A percentile compares a stretch with the other conserved stretches of the same genome.
phyloP scores from a whole-genome alignment of 148 eudicot species.

The Amaranthus hypochondriacus region DNA sequence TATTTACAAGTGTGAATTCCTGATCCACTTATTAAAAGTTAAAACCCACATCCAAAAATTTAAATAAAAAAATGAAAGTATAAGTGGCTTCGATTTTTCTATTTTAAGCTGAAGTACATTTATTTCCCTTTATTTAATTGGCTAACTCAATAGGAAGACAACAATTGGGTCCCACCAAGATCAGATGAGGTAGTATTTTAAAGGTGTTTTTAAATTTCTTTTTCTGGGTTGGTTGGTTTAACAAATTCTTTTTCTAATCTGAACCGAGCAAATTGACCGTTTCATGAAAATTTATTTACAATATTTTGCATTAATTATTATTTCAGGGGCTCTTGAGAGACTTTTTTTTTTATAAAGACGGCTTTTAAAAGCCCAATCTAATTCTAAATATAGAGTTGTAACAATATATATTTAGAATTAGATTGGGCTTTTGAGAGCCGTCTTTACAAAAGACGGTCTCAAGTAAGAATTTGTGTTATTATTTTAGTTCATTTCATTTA shows the following conservation, averaged over 20 bases:
- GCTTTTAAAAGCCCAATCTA: no score
- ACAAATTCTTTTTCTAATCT: constrained; percentile 1
- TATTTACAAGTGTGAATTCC: not conserved
- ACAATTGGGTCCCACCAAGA: constrained; percentile 12
- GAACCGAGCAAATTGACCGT: constrained; percentile 9
- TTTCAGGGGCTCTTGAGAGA: no score
- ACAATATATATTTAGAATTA: no score
- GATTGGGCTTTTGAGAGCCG: no score
- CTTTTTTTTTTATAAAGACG: no score
- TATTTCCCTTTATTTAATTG: not conserved
- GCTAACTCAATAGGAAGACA: constrained; percentile 10
- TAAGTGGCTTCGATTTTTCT: constrained; percentile 16
- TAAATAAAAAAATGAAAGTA: constrained; percentile 3
- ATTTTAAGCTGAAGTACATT: not conserved
- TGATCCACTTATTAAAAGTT: not conserved
- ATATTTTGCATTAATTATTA: not conserved
- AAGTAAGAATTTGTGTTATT: no score
- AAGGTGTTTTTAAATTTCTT: not conserved
- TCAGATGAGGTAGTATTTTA: not conserved
- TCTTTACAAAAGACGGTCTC: no score
- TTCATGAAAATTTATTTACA: not conserved
- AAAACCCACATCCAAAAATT: not conserved
- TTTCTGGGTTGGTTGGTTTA: constrained; percentile 5
- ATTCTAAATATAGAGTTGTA: no score
- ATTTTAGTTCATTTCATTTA: no score